Conservation (phyloP, 805 yeast species). For the Blastobotrys terrestris region DNA sequence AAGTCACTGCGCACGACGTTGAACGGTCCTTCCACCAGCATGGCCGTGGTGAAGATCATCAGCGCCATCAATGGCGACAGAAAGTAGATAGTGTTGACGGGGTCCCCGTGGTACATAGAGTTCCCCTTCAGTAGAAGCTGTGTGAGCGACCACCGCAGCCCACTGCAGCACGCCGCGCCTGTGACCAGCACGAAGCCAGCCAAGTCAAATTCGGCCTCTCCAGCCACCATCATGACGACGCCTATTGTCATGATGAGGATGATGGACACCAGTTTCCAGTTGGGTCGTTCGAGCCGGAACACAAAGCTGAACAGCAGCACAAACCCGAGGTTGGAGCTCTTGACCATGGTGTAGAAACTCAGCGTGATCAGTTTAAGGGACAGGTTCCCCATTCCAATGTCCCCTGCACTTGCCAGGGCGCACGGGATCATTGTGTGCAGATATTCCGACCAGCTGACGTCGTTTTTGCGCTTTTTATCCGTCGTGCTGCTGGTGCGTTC, state of each 20-base stretch:
- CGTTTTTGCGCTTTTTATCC: neutral
- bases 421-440: constrained; percentile 66
- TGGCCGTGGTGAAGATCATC: constrained; percentile 55
- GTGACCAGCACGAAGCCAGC: constrained; percentile 73
- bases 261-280: constrained; percentile 59
- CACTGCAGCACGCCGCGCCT: constrained; percentile 73
- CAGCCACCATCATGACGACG: constrained; percentile 77
- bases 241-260: constrained; percentile 77
- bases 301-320: constrained; percentile 83
- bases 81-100: constrained; percentile 77
- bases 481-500: neutral
- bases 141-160: constrained; percentile 92
- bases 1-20: constrained; percentile 48
- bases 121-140: constrained; percentile 59
- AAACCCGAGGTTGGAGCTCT: constrained; percentile 81
- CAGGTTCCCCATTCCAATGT: constrained; percentile 86
- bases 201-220: constrained; percentile 31
- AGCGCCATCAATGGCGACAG: constrained; percentile 79
- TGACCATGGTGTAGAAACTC: constrained; percentile 86
- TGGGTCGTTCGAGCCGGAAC: constrained; percentile 69
- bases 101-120: constrained; percentile 36
- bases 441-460: constrained; percentile 21
- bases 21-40: constrained; percentile 60
- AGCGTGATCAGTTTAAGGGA: constrained; percentile 74
- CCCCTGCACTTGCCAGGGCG: constrained; percentile 83